Percentiles rank a stretch among this genome's conserved stretches.
phyloP scores from a whole-genome alignment of 805 yeast species.

The Lipomyces yamanashiensis region DNA sequence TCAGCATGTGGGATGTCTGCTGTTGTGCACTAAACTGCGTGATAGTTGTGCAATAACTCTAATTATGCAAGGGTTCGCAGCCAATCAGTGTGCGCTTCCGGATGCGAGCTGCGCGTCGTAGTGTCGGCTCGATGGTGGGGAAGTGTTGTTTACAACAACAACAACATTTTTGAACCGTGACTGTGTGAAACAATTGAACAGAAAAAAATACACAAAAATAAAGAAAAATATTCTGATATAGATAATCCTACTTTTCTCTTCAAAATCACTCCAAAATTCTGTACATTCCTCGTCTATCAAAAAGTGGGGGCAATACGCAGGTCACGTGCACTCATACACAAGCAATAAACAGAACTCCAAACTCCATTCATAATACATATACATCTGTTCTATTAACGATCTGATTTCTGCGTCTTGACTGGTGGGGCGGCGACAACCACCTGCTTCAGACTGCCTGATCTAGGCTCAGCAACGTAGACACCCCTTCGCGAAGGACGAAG shows the following conservation, averaged over 20 bases:
- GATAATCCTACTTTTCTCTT: too few species aligned
- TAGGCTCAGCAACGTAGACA: slow-evolving; percentile 28
- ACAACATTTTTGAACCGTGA: too few species aligned
- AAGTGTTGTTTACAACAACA: background rate
- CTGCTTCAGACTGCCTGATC: slow-evolving; percentile 23
- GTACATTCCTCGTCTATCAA: too few species aligned
- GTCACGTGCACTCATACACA: background rate
- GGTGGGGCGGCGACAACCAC: slow-evolving; percentile 23
- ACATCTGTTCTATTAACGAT: background rate
- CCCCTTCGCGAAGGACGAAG: slow-evolving; percentile 33
- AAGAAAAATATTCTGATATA: too few species aligned
- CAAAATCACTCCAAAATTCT: too few species aligned
- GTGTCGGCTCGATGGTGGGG: slow-evolving; percentile 22
- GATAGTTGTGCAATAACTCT: background rate
- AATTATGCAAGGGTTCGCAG: background rate
- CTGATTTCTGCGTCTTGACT: slow-evolving; percentile 7
- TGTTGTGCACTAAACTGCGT: background rate
- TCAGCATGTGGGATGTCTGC: slow-evolving; percentile 15
- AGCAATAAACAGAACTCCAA: background rate
- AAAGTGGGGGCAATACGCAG: too few species aligned
- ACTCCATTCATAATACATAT: background rate
- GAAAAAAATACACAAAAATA: too few species aligned
- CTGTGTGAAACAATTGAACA: too few species aligned
- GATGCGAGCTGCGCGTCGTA: slow-evolving; percentile 2
- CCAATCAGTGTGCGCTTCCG: slow-evolving; percentile 12